Evolutionary conservation across 1,284 basidiomycete genomes (phyloP), one percentile per base, ranked within the genome.

Genomic region (Hemileia vastatrix): DNA sequence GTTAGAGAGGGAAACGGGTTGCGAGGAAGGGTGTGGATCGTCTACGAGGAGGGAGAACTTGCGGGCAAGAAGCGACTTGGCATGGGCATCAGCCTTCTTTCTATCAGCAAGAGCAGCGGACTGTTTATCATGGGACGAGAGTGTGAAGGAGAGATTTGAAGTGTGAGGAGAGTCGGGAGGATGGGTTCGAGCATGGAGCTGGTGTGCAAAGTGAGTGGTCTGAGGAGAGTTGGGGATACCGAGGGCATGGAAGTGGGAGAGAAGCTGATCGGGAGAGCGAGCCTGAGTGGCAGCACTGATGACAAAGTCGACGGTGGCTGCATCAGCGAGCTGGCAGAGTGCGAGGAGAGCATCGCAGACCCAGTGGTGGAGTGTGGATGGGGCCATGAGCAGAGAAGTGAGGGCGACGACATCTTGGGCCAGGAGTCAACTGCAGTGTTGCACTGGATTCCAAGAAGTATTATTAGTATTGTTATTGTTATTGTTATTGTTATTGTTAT

Each of bases 281-380:
- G 58, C 50, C 15, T 40, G 54, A 32, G 49, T 61, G 50, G 58
- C 58, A 8, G 58, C 54, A 31, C 48, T 54, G 52, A 61, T 61
- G 43, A 61, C 54, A 43, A 47, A 61, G 19, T 61, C 58, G 6
- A 61, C 58, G 51, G 54, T 61, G 6, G 40, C 58, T 32, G 51
- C 47, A 23, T 61, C 58, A 1, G 58, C 54, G 24, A 61, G 54
- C 43, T 61, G 51, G 58, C 54, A 61, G 32, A 61, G 21, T 23
- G 51, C 44, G 18, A 61, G 48, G 58, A 61, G 54, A 23, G 51
- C 54, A 45, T 61, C 58, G 31, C 58, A 54, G 44, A 61, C 58
- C 58, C 58, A 61, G 54, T 61, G 58, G 19, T 52, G 58, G 6
- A 61, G 58, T 36, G 54, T 36, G 18, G 58, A 19, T 8, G 58